Conservation (phyloP, 176 grass and related monocot species). For the Secale cereale region DNA sequence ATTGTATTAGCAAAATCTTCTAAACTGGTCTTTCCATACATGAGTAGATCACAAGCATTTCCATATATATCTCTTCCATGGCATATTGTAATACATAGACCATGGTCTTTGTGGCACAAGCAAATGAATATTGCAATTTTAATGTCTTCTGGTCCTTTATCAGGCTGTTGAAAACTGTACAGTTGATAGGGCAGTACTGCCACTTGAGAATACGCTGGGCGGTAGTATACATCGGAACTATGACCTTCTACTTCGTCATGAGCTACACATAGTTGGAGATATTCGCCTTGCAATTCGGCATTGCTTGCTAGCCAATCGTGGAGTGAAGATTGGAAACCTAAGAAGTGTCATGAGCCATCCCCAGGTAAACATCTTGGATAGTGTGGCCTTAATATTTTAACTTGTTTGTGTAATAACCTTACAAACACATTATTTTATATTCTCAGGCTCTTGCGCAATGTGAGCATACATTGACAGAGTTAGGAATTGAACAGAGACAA, state of each 20-base stretch:
- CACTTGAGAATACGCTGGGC: slow-evolving; percentile 82
- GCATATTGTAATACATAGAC: neutral
- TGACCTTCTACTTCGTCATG: slow-evolving; percentile 87
- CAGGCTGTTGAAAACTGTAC: slow-evolving; percentile 71
- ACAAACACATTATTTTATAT: slow-evolving; percentile 9
- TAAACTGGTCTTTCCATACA: neutral
- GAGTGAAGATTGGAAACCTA: slow-evolving; percentile 68
- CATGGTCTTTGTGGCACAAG: neutral
- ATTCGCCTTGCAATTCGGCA: slow-evolving; percentile 66
- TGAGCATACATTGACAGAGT: slow-evolving; percentile 67
- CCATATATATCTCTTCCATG: neutral
- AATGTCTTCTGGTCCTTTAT: slow-evolving; percentile 24
- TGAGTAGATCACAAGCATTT: slow-evolving; percentile 6
- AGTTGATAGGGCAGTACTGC: slow-evolving; percentile 77
- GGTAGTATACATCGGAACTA: slow-evolving; percentile 90
- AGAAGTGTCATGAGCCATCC: slow-evolving; percentile 84
- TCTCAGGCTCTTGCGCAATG: slow-evolving; percentile 90
- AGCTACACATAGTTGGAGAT: slow-evolving; percentile 83
- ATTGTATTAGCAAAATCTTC: neutral
- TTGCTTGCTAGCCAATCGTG: slow-evolving; percentile 78
- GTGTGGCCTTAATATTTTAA: neutral
- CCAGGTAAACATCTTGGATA: slow-evolving; percentile 46
- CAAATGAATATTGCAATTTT: neutral
- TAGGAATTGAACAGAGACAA: slow-evolving; percentile 81
- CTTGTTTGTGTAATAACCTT: neutral